Conservation (phyloP, 139 green algal genomes). For the Micromonas commoda region DNA sequence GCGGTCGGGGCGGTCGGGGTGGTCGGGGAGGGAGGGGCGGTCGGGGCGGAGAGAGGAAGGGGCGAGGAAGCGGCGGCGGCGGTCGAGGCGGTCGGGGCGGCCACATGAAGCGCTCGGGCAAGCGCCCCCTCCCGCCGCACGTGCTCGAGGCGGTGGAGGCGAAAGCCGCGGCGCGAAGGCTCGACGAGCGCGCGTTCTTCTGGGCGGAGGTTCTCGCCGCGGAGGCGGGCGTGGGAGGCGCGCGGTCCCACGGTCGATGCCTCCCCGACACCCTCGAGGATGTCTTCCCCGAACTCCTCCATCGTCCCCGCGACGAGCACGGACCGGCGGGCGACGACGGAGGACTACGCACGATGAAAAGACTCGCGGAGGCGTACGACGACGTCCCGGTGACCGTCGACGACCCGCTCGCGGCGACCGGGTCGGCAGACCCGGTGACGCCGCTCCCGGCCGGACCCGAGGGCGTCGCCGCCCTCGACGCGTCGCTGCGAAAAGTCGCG, state of each 20-base stretch:
- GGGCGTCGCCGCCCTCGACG: conserved; percentile 73
- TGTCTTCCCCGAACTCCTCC: neutral
- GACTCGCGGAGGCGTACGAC: conserved; percentile 97
- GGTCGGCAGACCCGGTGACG: conserved; percentile 59
- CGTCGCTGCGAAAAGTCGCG: neutral
- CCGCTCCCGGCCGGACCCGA: conserved; percentile 69
- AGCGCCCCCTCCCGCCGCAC: neutral
- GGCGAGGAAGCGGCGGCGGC: neutral
- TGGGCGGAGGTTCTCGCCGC: neutral
- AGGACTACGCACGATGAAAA: conserved; percentile 75
- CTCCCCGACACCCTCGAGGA: neutral
- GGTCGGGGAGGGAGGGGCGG: neutral
- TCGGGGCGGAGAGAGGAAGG: neutral
- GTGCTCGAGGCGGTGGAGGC: neutral
- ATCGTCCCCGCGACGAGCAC: no score
- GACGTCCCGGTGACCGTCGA: conserved; percentile 81
- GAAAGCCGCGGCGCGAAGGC: neutral
- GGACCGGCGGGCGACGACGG: neutral
- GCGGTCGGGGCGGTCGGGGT: neutral
- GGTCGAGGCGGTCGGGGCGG: neutral
- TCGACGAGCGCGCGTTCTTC: conserved; percentile 4
- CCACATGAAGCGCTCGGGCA: neutral
- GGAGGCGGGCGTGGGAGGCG: neutral
- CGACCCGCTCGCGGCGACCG: neutral
- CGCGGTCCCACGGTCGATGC: conserved; percentile 9